Evolutionary conservation across 352 stramenopile genomes (phyloP).

Genomic region (Globisporangium perplexum): DNA sequence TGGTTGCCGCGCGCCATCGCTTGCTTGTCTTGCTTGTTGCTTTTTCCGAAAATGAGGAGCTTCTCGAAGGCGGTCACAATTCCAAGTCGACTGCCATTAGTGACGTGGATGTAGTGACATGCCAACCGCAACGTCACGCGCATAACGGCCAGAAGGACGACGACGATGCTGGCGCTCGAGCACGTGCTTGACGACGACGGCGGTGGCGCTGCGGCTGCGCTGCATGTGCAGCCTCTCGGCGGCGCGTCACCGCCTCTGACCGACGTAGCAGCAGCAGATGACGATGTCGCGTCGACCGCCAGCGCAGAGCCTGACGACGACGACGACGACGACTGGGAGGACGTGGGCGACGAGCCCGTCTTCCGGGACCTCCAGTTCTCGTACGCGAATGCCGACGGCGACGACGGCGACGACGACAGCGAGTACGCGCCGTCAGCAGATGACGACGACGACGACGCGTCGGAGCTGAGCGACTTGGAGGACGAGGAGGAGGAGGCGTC

Average conservation of each 20-base stretch:
- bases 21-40: neutral
- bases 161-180: too few relatives aligned
- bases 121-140: too few relatives aligned
- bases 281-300: neutral
- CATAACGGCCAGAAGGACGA: too few relatives aligned
- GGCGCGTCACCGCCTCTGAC: too few relatives aligned
- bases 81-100: neutral
- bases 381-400: neutral
- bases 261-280: neutral
- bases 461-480: neutral
- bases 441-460: neutral
- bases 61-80: neutral
- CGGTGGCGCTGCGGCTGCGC: too few relatives aligned
- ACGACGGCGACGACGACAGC: conserved; percentile 8
- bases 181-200: too few relatives aligned
- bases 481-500: conserved; percentile 12
- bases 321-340: conserved; percentile 11
- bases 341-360: conserved; percentile 3
- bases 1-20: conserved; percentile 87
- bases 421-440: conserved; percentile 11
- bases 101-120: neutral
- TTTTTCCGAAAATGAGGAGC: neutral
- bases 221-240: too few relatives aligned
- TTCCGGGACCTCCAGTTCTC: conserved; percentile 11
- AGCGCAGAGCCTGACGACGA: conserved; percentile 3